Conservation (phyloP, 2,329 filamentous ascomycete species). For the Drechslera avenae region DNA sequence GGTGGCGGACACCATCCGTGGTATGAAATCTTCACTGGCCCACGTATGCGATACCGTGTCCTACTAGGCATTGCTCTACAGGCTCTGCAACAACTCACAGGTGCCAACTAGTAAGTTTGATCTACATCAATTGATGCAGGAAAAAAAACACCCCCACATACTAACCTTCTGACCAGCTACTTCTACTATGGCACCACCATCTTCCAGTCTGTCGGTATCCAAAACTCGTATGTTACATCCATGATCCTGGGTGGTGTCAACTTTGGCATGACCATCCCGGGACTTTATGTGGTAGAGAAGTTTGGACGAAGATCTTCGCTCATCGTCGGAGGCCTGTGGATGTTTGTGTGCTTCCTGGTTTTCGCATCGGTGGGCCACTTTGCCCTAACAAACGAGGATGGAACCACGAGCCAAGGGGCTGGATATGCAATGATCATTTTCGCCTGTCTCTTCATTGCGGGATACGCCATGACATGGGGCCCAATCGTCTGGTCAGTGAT, state of each 20-base stretch:
- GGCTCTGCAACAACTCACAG: constrained; percentile 70
- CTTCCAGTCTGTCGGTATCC: constrained; percentile 50
- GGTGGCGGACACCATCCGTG: constrained; percentile 43
- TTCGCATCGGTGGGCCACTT: constrained; percentile 56
- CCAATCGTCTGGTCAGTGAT: constrained; percentile 73
- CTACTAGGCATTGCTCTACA: constrained; percentile 67
- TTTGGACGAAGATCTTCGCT: constrained; percentile 54
- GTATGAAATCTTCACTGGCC: constrained; percentile 68
- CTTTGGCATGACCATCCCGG: constrained; percentile 55
- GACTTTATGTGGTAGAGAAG: constrained; percentile 55
- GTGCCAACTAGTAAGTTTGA: constrained; percentile 66
- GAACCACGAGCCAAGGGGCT: constrained; percentile 48
- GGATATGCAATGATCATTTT: constrained; percentile 69
- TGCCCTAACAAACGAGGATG: constrained; percentile 42
- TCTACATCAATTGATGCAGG: neutral
- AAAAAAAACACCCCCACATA: neutral
- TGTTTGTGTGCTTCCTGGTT: constrained; percentile 64
- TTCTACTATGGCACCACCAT: constrained; percentile 60
- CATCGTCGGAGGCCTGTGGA: constrained; percentile 54
- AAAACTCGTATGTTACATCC: constrained; percentile 53
- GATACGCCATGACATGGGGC: constrained; percentile 72
- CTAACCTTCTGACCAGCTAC: constrained; percentile 47
- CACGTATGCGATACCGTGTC: constrained; percentile 70
- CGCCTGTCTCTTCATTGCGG: constrained; percentile 70
- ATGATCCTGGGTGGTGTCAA: constrained; percentile 58